Percentiles rank a stretch among this genome's conserved stretches.
These are phyloP conservation scores for Moesziomyces aphidis DNA, from an alignment of 1,284 basidiomycete genomes.

Conservation along the genomic window DNA sequence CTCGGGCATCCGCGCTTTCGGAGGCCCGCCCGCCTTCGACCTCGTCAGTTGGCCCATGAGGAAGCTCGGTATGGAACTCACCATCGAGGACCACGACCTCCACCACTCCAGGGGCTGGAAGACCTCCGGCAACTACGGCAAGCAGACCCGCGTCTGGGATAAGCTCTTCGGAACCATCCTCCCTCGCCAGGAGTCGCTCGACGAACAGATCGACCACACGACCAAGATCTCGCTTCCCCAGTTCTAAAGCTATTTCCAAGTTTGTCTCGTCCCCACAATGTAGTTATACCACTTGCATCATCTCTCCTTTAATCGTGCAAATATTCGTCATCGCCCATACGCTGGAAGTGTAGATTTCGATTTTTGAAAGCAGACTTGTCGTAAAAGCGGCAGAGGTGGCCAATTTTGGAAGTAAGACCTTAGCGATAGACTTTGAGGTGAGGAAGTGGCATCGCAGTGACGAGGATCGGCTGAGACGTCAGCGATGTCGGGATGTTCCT, in stretches of 20 bases:
- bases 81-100: slow-evolving; percentile 66
- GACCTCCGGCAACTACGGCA: slow-evolving; percentile 58
- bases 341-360: too few relatives aligned
- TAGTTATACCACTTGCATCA: neutral
- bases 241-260: slow-evolving; percentile 7
- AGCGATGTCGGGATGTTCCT: too few relatives aligned
- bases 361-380: too few relatives aligned
- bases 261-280: neutral
- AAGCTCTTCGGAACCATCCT: slow-evolving; percentile 56
- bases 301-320: neutral
- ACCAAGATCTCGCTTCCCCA: slow-evolving; percentile 31
- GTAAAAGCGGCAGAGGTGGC: too few relatives aligned
- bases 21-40: slow-evolving; percentile 40
- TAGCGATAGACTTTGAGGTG: too few relatives aligned
- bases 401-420: too few relatives aligned
- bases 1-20: slow-evolving; percentile 55
- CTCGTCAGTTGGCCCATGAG: slow-evolving; percentile 25
- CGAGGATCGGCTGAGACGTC: too few relatives aligned
- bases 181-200: slow-evolving; percentile 49
- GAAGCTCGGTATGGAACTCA: slow-evolving; percentile 52
- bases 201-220: slow-evolving; percentile 36
- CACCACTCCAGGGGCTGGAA: slow-evolving; percentile 64
- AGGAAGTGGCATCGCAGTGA: too few relatives aligned
- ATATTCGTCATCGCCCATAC: too few relatives aligned
- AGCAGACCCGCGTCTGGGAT: slow-evolving; percentile 65